Base-by-base conservation (phyloP, 2,329 filamentous ascomycete species). In the Diaporthe eres region DNA sequence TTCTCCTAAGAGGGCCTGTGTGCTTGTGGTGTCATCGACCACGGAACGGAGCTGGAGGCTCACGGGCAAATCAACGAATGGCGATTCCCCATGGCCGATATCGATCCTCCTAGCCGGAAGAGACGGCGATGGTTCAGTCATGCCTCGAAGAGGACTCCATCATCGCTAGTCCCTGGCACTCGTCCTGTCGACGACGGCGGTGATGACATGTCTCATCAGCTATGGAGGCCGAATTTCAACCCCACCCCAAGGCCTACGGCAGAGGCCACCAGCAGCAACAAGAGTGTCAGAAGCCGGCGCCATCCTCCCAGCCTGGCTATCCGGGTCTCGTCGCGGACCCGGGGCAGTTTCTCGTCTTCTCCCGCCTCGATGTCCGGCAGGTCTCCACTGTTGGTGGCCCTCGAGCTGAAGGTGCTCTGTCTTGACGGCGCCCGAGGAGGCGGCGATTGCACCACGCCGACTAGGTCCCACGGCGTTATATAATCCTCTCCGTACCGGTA, bases 161-260 rank as follows among this genome's bases (percentile, higher is more conserved):
- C 39, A 13, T 8, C 31, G 31, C 34, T 28, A n/a, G 25, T 53
- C 13, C 13, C 25, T 22, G 47, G 49, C 5, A 28, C n/a, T 37
- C n/a, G 34, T 55, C 47, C n/a, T n/a, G 15, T 42, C 49, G 49
- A 34, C 49, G 34, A 42, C 19, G n/a, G 22, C 47, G 31, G 44
- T 51, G 6, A n/a, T n/a, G 34, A 9, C 57, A 37, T 25, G 57
- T 22, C 37, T 61, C 67, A 51, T 53, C 58, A 55, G 49, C 57
- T 42, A 7, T 63, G 25, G 22, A 51, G 34, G 57, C 57, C 58
- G 17, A 61, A 34, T 15, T 55, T 65, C 73, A 87, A 74, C 1
- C 86, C 86, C 49, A 87, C 70, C 0, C 83, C 81, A 39, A 88
- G 78, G 0, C 86, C 87, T 42, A 86, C 80, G 0, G 83, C 80